Percentiles rank a stretch among this genome's conserved stretches.
These are phyloP conservation scores for Suillus cothurnatus DNA, from an alignment of 768 basidiomycete species.

Conservation along the genomic window DNA sequence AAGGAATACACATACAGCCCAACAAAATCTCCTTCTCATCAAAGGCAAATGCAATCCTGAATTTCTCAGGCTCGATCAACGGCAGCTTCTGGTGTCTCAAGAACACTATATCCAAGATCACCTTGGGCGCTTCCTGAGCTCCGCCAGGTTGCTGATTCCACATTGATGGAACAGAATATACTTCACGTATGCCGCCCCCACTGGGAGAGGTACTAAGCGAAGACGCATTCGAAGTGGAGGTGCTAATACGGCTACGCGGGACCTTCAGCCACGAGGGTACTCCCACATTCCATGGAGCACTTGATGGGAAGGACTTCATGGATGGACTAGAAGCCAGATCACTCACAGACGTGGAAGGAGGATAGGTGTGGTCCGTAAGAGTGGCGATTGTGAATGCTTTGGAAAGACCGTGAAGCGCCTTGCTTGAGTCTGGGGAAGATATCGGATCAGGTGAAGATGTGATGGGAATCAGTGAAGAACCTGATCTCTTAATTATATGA, in stretches of 20 bases:
- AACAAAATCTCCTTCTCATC: constrained; percentile 85
- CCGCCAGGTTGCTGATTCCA: constrained; percentile 19
- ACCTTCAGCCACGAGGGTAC: constrained; percentile 74
- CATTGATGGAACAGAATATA: constrained; percentile 48
- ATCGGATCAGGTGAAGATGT: constrained; percentile 39
- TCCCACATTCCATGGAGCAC: constrained; percentile 57
- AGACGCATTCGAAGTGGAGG: constrained; percentile 32
- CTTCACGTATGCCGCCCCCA: constrained; percentile 53
- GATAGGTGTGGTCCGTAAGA: constrained; percentile 72
- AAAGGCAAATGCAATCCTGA: constrained; percentile 80
- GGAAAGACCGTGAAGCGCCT: constrained; percentile 2
- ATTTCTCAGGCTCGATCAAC: constrained; percentile 77
- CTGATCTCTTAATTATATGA: constrained; percentile 60
- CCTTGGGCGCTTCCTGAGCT: constrained; percentile 39
- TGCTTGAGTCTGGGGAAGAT: constrained; percentile 15
- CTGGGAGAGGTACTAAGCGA: constrained; percentile 25
- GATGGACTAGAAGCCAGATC: constrained; percentile 41
- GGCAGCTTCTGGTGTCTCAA: constrained; percentile 69
- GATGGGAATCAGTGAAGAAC: constrained; percentile 61
- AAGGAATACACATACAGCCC: constrained; percentile 66
- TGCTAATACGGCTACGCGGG: constrained; percentile 42
- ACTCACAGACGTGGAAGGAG: constrained; percentile 64
- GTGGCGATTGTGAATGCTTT: constrained; percentile 30
- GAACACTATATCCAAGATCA: constrained; percentile 78
- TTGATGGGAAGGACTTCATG: constrained; percentile 45